Evolutionary conservation across 371 early-diverging fungal species (phyloP), one percentile per base, ranked within the genome.

Genomic region (Mortierella sp.): DNA sequence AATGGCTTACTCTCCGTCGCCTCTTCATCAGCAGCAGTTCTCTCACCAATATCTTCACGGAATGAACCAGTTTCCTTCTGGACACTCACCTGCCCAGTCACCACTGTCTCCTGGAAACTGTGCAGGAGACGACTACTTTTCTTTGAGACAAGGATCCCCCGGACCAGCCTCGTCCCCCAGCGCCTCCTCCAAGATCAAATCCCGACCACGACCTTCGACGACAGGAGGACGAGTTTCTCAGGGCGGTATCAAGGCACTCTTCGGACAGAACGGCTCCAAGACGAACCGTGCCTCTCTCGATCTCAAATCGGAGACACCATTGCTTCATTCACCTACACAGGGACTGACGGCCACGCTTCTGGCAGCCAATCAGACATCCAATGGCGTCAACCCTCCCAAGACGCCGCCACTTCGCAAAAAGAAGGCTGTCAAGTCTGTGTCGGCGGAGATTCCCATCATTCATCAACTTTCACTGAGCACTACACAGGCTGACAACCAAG

Each of bases 241-340:
- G 13, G 83, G 83, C 8, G 83, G 83, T 1, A 82, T 82, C 68
- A 82, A 82, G 48, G 83, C 83, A 38, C 73, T 82, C 34, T 82
- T 82, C 68, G 83, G 83, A 34, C 79, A 79, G 52, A 72, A 70
- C 45, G 63, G 60, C 13, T 72, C 79, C 52, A 82, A 82, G 70
- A 74, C 55, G 28, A 82, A 68, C 26, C 73, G 83, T 7, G 73
- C 76, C 4, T 82, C 83, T 10, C 55, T 82, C 7, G 83, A 82
- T 45, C 76, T 82, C 44, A 82, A 82, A 63, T 44, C 76, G 26
- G 83, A 82, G 13, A 63, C 70, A n/a, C 48, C 71, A 38, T 57
- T 70, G 26, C 63, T 57, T 24, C 70, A 47, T 21, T 45, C 71
- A 47, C 54, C 73, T 26, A 77, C 77, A 42, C 84, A 77, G 54